Evolutionary conservation across 179 eudicot genomes (phyloP).

Genomic region (Beta macrorhiza): DNA sequence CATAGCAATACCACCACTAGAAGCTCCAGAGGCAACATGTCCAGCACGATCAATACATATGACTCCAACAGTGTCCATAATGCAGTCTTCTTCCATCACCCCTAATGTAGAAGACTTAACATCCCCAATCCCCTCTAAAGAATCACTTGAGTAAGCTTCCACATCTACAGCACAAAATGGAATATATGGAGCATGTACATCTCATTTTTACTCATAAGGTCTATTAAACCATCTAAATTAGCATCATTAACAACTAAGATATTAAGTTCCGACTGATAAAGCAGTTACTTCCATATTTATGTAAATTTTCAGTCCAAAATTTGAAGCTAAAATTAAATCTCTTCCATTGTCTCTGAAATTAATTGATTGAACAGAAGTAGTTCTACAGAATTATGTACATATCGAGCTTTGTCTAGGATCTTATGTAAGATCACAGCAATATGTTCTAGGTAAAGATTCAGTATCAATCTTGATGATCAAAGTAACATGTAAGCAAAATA

Average conservation of each 20-base stretch:
- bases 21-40: slow-evolving; percentile 82
- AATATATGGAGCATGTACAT: background rate
- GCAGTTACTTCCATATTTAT: too few relatives aligned
- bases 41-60: slow-evolving; percentile 83
- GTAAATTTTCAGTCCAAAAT: too few relatives aligned
- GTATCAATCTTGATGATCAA: background rate
- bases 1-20: slow-evolving; percentile 98
- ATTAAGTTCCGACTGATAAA: too few relatives aligned
- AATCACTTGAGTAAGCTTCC: slow-evolving; percentile 32
- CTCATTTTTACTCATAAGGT: background rate
- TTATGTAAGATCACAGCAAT: too few relatives aligned
- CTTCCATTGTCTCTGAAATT: too few relatives aligned
- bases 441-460: too few relatives aligned
- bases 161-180: slow-evolving; percentile 17
- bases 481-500: background rate
- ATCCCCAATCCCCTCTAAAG: slow-evolving; percentile 27
- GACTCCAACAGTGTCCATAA: slow-evolving; percentile 93
- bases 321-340: too few relatives aligned
- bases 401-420: too few relatives aligned
- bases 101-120: slow-evolving; percentile 23
- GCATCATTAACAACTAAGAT: background rate
- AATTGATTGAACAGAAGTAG: too few relatives aligned
- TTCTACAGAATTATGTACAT: too few relatives aligned
- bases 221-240: background rate
- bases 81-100: slow-evolving; percentile 46